Conservation (phyloP, 441 rosid species). For the Cnidoscolus chayamansa region DNA sequence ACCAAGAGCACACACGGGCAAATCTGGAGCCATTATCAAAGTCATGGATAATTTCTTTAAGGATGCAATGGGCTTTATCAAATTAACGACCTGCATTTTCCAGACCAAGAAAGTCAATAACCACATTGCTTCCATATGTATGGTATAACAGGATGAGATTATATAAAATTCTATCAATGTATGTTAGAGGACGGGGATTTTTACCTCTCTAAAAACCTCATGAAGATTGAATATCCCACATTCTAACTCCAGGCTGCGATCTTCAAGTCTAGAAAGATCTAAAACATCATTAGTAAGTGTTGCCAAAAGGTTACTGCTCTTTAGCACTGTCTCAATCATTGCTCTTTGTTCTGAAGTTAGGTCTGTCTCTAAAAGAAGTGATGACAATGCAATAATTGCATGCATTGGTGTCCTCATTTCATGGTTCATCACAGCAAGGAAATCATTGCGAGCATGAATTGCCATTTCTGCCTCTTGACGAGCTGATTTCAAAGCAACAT, state of each 20-base stretch:
- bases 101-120: background rate
- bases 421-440: constrained; percentile 94
- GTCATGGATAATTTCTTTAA: constrained; percentile 64
- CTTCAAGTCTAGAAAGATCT: constrained; percentile 86
- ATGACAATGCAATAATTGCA: constrained; percentile 78
- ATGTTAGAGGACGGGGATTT: background rate
- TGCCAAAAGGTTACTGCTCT: constrained; percentile 83
- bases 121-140: background rate
- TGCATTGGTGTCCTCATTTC: constrained; percentile 95
- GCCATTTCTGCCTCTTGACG: constrained; percentile 87
- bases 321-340: constrained; percentile 78
- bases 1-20: constrained; percentile 66
- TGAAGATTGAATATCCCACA: constrained; percentile 57
- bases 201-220: constrained; percentile 68
- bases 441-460: constrained; percentile 85
- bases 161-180: background rate
- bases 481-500: constrained; percentile 68
- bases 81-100: constrained; percentile 50
- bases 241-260: constrained; percentile 75
- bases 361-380: constrained; percentile 84
- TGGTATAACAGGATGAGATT: background rate
- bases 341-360: constrained; percentile 71
- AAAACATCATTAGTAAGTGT: constrained; percentile 81
- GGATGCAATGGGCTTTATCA: constrained; percentile 78
- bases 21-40: constrained; percentile 63